Percentiles rank a stretch among this genome's conserved stretches.
These are phyloP conservation scores for Dianthus caryophyllus DNA, from an alignment of 148 eudicot species.

Conservation along the genomic window DNA sequence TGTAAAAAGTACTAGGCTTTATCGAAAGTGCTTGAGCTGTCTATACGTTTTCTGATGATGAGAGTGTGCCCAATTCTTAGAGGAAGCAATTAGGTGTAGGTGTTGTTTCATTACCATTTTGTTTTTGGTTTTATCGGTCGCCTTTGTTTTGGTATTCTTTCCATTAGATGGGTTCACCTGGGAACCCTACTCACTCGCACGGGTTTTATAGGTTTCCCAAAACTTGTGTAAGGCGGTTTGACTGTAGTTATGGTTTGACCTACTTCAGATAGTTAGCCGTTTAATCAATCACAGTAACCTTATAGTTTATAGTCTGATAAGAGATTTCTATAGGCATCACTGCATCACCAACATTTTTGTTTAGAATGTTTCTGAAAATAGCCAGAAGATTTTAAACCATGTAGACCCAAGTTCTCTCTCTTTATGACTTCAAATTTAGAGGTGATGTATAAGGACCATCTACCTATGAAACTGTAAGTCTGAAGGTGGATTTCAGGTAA, in stretches of 20 bases:
- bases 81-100: not conserved
- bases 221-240: not conserved
- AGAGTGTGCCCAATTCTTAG: not conserved
- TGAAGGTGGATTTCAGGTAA: too few species aligned
- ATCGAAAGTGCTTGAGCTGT: slow-evolving; percentile 2
- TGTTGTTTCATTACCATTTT: not conserved
- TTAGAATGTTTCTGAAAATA: not conserved
- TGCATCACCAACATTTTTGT: too few species aligned
- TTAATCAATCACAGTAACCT: not conserved
- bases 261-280: not conserved
- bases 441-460: not conserved
- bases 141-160: not conserved
- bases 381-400: not conserved
- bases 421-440: not conserved
- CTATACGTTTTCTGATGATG: not conserved
- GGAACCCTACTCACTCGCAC: not conserved
- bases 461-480: not conserved
- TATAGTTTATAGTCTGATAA: too few species aligned
- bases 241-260: not conserved
- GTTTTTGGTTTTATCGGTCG: not conserved
- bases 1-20: not conserved
- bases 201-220: not conserved
- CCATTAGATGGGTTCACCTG: not conserved
- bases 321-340: too few species aligned
- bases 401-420: not conserved